Percentiles rank a stretch among this genome's conserved stretches.
Conservation (phyloP, 75 land plant genomes). For the Cryptomeria japonica region DNA sequence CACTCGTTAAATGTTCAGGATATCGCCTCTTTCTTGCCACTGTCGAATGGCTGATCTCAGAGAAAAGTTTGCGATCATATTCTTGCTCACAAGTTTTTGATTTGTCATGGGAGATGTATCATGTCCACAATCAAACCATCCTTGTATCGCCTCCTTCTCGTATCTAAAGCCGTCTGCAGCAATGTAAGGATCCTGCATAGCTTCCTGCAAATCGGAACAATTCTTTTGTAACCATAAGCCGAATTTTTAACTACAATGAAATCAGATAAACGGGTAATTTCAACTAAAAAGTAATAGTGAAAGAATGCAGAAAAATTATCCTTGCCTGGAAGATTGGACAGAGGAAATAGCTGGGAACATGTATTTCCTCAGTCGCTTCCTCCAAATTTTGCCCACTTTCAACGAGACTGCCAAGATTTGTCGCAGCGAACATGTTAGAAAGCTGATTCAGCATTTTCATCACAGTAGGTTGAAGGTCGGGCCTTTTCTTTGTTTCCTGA, state of each 20-base stretch:
- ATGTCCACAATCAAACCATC: conserved; percentile 25
- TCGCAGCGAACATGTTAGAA: not conserved
- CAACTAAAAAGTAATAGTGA: too few relatives aligned
- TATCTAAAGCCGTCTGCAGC: conserved; percentile 26
- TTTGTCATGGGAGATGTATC: conserved; percentile 39
- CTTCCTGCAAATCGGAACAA: not conserved
- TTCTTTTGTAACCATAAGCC: too few relatives aligned
- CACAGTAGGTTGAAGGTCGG: conserved; percentile 48
- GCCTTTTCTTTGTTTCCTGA: conserved; percentile 35
- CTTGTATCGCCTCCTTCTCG: conserved; percentile 19
- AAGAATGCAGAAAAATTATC: not conserved
- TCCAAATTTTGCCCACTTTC: conserved; percentile 30
- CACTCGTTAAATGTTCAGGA: not conserved
- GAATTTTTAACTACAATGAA: too few relatives aligned
- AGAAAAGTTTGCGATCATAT: conserved; percentile 20
- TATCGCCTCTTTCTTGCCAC: conserved; percentile 4
- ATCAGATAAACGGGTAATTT: too few relatives aligned
- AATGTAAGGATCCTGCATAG: not conserved
- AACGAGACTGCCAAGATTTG: not conserved
- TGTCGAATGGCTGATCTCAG: conserved; percentile 23
- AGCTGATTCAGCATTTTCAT: conserved; percentile 28
- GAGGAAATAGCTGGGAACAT: conserved; percentile 36
- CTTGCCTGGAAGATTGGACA: conserved; percentile 58
- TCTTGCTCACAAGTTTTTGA: conserved; percentile 12
- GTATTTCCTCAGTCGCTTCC: not conserved